A percentile compares a stretch with the other conserved stretches of the same genome.
Evolutionary conservation across 2,329 filamentous ascomycete species (phyloP).

Genomic region (Fusarium chlamydosporum): DNA sequence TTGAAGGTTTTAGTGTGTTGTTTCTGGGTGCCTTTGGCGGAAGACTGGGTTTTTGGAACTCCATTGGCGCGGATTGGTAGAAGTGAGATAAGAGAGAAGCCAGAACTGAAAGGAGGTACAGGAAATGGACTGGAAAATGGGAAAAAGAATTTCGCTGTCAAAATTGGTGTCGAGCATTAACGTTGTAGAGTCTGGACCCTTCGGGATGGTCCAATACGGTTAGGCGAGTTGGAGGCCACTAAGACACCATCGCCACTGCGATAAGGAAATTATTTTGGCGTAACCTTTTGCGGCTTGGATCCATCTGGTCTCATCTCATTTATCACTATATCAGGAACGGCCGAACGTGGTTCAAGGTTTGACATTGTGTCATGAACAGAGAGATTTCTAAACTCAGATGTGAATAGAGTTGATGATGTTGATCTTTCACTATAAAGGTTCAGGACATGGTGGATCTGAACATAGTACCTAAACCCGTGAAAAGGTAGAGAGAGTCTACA

Average conservation of each 20-base stretch:
- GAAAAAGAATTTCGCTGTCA: slow-evolving; percentile 23
- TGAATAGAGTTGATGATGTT: too few relatives aligned
- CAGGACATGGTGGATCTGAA: not conserved
- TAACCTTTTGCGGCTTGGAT: slow-evolving; percentile 45
- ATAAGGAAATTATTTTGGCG: slow-evolving; percentile 30
- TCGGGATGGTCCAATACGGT: slow-evolving; percentile 37
- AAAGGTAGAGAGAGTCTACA: not conserved
- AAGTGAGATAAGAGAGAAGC: not conserved
- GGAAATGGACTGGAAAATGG: slow-evolving; percentile 17
- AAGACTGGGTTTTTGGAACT: slow-evolving; percentile 33
- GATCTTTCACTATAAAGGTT: not conserved
- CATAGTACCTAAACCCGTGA: too few relatives aligned
- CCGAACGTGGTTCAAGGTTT: slow-evolving; percentile 6
- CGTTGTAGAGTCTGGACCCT: slow-evolving; percentile 33
- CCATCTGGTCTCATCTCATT: slow-evolving; percentile 1
- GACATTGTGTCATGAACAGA: slow-evolving; percentile 1
- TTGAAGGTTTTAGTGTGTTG: slow-evolving; percentile 18
- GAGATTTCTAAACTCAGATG: not conserved
- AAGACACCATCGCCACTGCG: slow-evolving; percentile 37
- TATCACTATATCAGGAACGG: slow-evolving; percentile 23
- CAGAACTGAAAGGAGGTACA: not conserved
- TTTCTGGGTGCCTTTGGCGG: slow-evolving; percentile 30
- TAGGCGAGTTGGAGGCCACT: slow-evolving; percentile 41
- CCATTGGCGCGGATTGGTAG: slow-evolving; percentile 28
- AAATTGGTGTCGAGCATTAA: slow-evolving; percentile 17